phyloP scores from a whole-genome alignment of 2,329 filamentous ascomycete genomes.

The Phialophora macrospora region DNA sequence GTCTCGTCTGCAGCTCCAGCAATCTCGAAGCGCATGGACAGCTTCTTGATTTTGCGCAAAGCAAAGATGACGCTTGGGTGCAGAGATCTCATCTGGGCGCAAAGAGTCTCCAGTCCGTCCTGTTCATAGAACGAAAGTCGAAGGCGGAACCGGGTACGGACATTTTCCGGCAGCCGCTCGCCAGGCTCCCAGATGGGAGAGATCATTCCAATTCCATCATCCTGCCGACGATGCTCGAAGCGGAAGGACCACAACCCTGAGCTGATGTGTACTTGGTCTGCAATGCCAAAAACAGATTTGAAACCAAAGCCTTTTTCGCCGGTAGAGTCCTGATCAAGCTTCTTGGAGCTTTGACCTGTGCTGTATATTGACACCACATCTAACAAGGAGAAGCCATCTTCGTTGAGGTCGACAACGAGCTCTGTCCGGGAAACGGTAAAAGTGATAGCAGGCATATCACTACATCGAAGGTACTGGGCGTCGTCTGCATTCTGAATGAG shows the following conservation, averaged over 20 bases:
- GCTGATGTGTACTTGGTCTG: conserved; percentile 32
- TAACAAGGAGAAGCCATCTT: conserved; percentile 48
- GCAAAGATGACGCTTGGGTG: conserved; percentile 25
- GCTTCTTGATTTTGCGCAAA: conserved; percentile 26
- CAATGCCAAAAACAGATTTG: conserved; percentile 47
- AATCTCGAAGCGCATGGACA: conserved; percentile 19
- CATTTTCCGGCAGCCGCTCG: conserved; percentile 14
- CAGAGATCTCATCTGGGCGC: conserved; percentile 13
- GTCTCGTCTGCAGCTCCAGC: conserved; percentile 3
- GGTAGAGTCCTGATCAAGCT: conserved; percentile 38
- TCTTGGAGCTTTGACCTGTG: conserved; percentile 47
- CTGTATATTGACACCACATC: conserved; percentile 49
- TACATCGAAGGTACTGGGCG: conserved; percentile 19
- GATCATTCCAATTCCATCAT: conserved; percentile 34
- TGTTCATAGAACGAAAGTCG: conserved; percentile 15
- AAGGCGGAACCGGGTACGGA: conserved; percentile 26
- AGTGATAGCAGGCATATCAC: conserved; percentile 12
- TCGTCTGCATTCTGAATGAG: conserved; percentile 54
- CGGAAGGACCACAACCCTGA: conserved; percentile 36
- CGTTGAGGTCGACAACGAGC: conserved; percentile 42
- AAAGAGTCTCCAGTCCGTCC: conserved; percentile 17
- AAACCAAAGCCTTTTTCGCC: conserved; percentile 48
- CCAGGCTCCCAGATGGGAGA: conserved; percentile 21
- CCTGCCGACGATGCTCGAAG: conserved; percentile 30
- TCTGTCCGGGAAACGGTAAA: conserved; percentile 16